phyloP scores from a whole-genome alignment of 2,329 filamentous ascomycete species.

The Simplicillium sp. region DNA sequence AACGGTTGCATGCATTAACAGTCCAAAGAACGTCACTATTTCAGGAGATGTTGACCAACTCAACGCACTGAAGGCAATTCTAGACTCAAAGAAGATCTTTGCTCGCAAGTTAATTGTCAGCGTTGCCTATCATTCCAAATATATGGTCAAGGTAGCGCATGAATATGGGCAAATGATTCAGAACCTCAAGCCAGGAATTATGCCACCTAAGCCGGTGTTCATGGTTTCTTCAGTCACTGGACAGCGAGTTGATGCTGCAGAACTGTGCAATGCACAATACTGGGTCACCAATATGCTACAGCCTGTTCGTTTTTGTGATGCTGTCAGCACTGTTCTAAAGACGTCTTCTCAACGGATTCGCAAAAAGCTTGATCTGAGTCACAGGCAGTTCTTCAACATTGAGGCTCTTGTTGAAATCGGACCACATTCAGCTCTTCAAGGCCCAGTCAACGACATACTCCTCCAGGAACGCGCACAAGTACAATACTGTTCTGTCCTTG shows the following conservation, averaged over 20 bases:
- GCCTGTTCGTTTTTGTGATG: constrained; percentile 7
- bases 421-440: no score
- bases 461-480: background rate
- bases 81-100: constrained; percentile 16
- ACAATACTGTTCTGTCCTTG: constrained; percentile 8
- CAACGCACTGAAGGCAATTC: constrained; percentile 10
- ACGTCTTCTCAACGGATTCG: no score
- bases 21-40: constrained; percentile 21
- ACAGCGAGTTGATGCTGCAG: background rate
- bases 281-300: constrained; percentile 9
- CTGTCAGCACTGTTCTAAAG: no score
- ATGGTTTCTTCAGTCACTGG: constrained; percentile 11
- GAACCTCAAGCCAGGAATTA: no score
- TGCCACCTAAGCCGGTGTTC: no score
- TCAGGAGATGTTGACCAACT: constrained; percentile 19
- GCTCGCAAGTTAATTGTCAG: constrained; percentile 14
- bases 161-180: constrained; percentile 12
- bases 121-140: constrained; percentile 19
- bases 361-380: no score
- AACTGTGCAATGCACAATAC: constrained; percentile 6
- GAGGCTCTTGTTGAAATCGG: no score
- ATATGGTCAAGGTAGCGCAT: constrained; percentile 14
- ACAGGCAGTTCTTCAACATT: no score
- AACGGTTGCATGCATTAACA: constrained; percentile 20
- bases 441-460: constrained; percentile 1